Base-by-base conservation (phyloP, 345 rosid genomes). In the Fremontodendron californicum region DNA sequence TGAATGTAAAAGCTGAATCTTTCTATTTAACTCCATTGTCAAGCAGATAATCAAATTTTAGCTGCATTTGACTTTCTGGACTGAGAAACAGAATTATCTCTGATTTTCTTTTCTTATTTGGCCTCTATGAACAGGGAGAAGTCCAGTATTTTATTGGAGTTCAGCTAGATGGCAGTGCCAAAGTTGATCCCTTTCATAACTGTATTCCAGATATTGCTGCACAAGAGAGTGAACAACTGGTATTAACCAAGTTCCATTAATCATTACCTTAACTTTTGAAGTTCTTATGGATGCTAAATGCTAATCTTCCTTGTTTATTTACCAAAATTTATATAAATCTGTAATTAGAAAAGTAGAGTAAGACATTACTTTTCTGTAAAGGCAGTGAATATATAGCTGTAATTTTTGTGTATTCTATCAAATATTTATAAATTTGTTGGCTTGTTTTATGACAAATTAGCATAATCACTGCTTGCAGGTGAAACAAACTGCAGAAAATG, bases 111-210 rank as follows among this genome's bases (percentile, higher is more conserved):
- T 49, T 87, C 21, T 51, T 87, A 57, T 54, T 39, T 40, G 42
- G 9, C 74, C 63, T 66, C 33, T 31, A 6, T 62, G 39, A 70
- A 77, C 79, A 92, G 99, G 99, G 99, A 83, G 98, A 95, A 71
- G 98, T 95, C 12, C 99, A 95, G 77, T 95, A 95, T 82, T 95
- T 95, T 79, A 95, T 95, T 51, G 99, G 99, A 77, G 99, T 95
- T 19, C 99, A 95, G 80, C 77, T 95, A 55, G 99, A 95, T 51
- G 99, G 99, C 6, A 95, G 99, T 75, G 90, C 90, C 78, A 93
- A 93, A 58, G 91, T 95, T 71, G 98, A 95, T 82, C 97, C 97
- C 31, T 89, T 87, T 43, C 81, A 68, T 5, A 95, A 89, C 80
- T 80, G 84, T 77, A 93, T 95, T 77, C 91, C 93, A 37, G 91